A percentile compares a stretch with the other conserved stretches of the same genome.
Evolutionary conservation across 306 rosid genomes (phyloP).

Genomic region (Chamaecrista fasciculata): DNA sequence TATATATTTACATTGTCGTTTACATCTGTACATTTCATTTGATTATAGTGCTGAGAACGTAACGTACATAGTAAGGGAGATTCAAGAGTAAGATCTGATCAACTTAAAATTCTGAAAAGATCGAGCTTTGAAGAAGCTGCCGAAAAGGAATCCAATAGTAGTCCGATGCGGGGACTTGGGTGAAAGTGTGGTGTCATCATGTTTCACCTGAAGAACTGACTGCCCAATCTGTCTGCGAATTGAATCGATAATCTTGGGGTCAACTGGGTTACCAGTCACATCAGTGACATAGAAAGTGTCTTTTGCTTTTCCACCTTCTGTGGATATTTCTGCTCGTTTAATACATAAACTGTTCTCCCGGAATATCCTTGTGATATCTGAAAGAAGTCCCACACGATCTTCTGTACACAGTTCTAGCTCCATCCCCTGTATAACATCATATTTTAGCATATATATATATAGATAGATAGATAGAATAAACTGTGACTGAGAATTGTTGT

Average conservation of each 20-base stretch:
- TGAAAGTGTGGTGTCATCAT: slow-evolving; percentile 40
- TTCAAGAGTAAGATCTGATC: slow-evolving; percentile 74
- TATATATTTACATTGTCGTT: slow-evolving; percentile 28
- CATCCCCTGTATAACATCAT: slow-evolving; percentile 67
- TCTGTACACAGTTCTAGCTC: slow-evolving; percentile 77
- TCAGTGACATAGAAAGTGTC: slow-evolving; percentile 86
- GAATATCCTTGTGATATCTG: slow-evolving; percentile 88
- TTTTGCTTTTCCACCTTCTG: slow-evolving; percentile 62
- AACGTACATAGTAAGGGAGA: slow-evolving; percentile 29
- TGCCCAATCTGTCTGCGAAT: slow-evolving; percentile 74
- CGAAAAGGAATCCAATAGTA: slow-evolving; percentile 58
- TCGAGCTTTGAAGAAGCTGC: slow-evolving; percentile 71
- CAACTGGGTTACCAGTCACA: slow-evolving; percentile 76
- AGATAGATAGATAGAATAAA: too few relatives aligned
- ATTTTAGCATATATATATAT: slow-evolving; percentile 28
- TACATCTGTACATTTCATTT: slow-evolving; percentile 17
- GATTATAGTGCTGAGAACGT: slow-evolving; percentile 31
- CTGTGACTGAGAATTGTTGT: not conserved
- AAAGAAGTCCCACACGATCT: slow-evolving; percentile 83
- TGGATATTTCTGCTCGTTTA: slow-evolving; percentile 91
- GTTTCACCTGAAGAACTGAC: slow-evolving; percentile 60
- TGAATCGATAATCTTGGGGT: slow-evolving; percentile 71
- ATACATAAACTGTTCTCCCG: slow-evolving; percentile 84
- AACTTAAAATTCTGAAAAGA: slow-evolving; percentile 65
- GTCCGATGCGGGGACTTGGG: slow-evolving; percentile 50